A percentile compares a stretch with the other conserved stretches of the same genome.
Conservation (phyloP, 495 filamentous ascomycete genomes). For the Corynascus novoguineensis region DNA sequence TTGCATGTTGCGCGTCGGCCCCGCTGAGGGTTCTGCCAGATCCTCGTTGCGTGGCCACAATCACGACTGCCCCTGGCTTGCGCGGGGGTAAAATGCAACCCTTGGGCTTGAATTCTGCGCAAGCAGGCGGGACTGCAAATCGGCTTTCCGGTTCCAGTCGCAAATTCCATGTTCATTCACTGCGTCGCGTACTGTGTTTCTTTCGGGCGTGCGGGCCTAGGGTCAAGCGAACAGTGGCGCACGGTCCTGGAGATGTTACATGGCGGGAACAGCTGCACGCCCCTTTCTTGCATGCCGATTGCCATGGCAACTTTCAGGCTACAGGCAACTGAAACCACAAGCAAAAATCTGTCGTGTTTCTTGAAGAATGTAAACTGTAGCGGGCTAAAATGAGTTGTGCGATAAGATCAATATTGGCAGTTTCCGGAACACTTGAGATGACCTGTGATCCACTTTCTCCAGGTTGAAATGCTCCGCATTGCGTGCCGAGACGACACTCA, state of each 20-base stretch:
- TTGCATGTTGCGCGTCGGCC: conserved; percentile 22
- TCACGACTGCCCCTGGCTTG: neutral
- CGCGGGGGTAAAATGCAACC: neutral
- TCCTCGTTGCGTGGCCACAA: neutral
- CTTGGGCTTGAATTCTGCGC: neutral
- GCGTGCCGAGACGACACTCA: conserved; percentile 6
- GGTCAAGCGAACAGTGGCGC: neutral
- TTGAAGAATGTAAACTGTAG: too few relatives aligned
- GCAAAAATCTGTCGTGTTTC: too few relatives aligned
- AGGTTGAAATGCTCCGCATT: neutral
- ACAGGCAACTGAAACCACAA: too few relatives aligned
- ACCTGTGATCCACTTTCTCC: too few relatives aligned
- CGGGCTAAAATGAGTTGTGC: too few relatives aligned
- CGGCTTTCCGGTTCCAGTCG: too few relatives aligned
- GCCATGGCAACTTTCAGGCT: neutral
- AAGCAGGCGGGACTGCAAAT: neutral
- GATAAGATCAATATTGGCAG: too few relatives aligned
- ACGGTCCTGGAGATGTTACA: neutral
- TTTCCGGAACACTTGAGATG: too few relatives aligned
- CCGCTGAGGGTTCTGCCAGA: conserved; percentile 3
- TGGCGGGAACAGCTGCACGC: neutral
- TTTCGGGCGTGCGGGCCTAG: neutral
- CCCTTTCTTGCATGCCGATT: neutral
- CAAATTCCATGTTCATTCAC: too few relatives aligned
- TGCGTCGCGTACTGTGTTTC: neutral